Percentiles rank a stretch among this genome's conserved stretches.
Conservation (phyloP, 1,139 yeast genomes). For the Eremothecium sinecaudum region DNA sequence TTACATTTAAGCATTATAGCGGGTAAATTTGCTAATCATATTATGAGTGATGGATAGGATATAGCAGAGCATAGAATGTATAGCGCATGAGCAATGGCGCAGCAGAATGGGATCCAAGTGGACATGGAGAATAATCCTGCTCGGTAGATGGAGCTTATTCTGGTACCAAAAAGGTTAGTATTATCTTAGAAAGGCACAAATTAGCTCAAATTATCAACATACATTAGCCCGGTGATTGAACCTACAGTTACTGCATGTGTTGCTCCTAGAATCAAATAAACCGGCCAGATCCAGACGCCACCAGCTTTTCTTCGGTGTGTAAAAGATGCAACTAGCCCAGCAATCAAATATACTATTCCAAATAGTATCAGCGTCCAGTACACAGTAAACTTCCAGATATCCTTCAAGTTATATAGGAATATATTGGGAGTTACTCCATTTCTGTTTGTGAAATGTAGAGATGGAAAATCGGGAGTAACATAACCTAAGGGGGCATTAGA, state of each 20-base stretch:
- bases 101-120: constrained; percentile 85
- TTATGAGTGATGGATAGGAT: too few relatives aligned
- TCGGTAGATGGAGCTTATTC: constrained; percentile 53
- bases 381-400: constrained; percentile 79
- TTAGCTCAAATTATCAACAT: too few relatives aligned
- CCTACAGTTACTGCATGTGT: constrained; percentile 64
- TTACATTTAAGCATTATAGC: too few relatives aligned
- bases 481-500: constrained; percentile 71
- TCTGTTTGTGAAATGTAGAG: constrained; percentile 62
- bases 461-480: constrained; percentile 68
- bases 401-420: constrained; percentile 56
- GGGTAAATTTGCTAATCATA: too few relatives aligned
- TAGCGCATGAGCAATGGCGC: constrained; percentile 60
- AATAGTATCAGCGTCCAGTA: constrained; percentile 71
- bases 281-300: constrained; percentile 36
- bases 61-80: constrained; percentile 61
- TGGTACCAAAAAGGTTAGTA: too few relatives aligned
- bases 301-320: constrained; percentile 38
- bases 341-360: constrained; percentile 50
- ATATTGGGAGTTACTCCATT: constrained; percentile 40
- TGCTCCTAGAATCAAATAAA: constrained; percentile 47
- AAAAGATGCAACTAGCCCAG: constrained; percentile 55
- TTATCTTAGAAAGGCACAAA: neutral
- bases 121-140: constrained; percentile 79
- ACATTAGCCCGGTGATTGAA: constrained; percentile 60